phyloP scores from a whole-genome alignment of 1,139 yeast genomes.

The Pichia sp. region DNA sequence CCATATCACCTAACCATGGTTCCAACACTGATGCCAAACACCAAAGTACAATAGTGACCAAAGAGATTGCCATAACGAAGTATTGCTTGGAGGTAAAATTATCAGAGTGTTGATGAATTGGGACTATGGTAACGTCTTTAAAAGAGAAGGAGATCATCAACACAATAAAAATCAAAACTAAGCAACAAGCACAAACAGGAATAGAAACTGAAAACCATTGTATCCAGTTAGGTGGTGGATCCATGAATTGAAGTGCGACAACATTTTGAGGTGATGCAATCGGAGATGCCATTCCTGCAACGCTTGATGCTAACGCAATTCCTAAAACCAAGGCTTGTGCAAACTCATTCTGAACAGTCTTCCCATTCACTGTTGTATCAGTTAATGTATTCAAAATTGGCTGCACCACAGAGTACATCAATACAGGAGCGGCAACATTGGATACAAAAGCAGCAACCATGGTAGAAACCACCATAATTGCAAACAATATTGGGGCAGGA shows the following conservation, averaged over 20 bases:
- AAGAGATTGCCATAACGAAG: constrained; percentile 61
- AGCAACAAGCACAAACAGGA: constrained; percentile 65
- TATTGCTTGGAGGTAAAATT: constrained; percentile 68
- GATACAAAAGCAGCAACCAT: constrained; percentile 94
- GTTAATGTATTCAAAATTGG: constrained; percentile 82
- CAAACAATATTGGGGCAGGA: constrained; percentile 69
- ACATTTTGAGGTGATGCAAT: constrained; percentile 95
- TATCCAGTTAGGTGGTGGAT: constrained; percentile 89
- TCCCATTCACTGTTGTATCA: constrained; percentile 44
- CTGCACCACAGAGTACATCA: constrained; percentile 84
- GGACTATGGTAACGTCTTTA: constrained; percentile 52
- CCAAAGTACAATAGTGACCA: constrained; percentile 77
- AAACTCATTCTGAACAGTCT: constrained; percentile 38
- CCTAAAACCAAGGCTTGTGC: constrained; percentile 84
- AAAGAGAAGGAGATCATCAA: constrained; percentile 66
- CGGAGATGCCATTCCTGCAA: constrained; percentile 96
- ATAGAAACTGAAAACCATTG: constrained; percentile 87
- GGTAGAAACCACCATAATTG: constrained; percentile 81
- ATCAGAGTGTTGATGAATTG: constrained; percentile 56
- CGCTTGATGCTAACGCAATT: constrained; percentile 83
- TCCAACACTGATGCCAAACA: constrained; percentile 71
- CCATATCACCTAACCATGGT: constrained; percentile 78
- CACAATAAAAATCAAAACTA: constrained; percentile 66
- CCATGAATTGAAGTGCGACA: constrained; percentile 82
- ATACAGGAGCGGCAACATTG: constrained; percentile 93